Conservation (phyloP, 1,284 basidiomycete genomes). For the Thelephora terrestris region DNA sequence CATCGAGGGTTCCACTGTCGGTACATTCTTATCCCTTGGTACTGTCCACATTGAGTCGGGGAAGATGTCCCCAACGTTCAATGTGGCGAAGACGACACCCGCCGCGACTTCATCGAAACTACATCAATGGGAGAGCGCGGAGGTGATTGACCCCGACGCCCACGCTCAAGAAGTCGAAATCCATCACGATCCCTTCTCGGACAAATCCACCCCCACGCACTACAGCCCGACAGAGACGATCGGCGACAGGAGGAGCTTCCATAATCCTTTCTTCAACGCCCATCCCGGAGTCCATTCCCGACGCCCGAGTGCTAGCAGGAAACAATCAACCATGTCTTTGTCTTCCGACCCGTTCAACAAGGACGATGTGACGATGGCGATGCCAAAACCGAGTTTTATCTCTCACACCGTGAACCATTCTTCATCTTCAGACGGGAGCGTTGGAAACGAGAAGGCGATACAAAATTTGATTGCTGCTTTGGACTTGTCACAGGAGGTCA, state of each 20-base stretch:
- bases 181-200: conserved; percentile 32
- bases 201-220: conserved; percentile 16
- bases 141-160: conserved; percentile 30
- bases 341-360: conserved; percentile 29
- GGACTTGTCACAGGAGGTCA: conserved; percentile 32
- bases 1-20: conserved; percentile 44
- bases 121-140: conserved; percentile 64
- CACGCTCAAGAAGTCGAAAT: conserved; percentile 13
- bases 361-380: conserved; percentile 11
- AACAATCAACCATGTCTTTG: conserved; percentile 4
- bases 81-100: conserved; percentile 51
- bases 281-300: conserved; percentile 8
- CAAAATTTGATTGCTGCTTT: conserved; percentile 55
- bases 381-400: conserved; percentile 12
- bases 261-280: conserved; percentile 61
- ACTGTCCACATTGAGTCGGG: conserved; percentile 35
- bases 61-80: conserved; percentile 29
- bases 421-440: conserved; percentile 8
- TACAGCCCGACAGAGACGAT: neutral
- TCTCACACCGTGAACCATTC: conserved; percentile 11
- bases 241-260: conserved; percentile 28
- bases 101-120: conserved; percentile 33
- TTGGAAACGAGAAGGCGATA: conserved; percentile 38
- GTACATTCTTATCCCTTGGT: conserved; percentile 40
- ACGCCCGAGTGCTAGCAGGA: conserved; percentile 1